A percentile compares a stretch with the other conserved stretches of the same genome.
Conservation (phyloP, 1,284 basidiomycete genomes). For the Mycosarcoma mackinlayi region DNA sequence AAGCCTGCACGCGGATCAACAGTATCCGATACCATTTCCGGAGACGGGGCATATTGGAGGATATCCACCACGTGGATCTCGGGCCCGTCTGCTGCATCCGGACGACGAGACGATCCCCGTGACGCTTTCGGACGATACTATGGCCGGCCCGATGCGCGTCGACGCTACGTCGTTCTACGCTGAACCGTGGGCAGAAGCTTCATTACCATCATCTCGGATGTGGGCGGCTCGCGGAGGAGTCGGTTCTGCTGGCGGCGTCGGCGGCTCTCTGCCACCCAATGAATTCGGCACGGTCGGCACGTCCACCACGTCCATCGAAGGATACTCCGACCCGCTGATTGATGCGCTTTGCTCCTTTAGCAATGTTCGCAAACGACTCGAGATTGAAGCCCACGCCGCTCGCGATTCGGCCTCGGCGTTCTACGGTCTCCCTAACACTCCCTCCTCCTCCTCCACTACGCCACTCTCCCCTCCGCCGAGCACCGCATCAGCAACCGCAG, state of each 20-base stretch:
- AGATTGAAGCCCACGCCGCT: constrained; percentile 42
- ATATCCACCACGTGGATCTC: constrained; percentile 31
- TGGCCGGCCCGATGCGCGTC: not conserved
- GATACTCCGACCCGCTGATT: constrained; percentile 47
- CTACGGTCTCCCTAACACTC: constrained; percentile 20
- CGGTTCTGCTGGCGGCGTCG: constrained; percentile 34
- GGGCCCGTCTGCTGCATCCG: constrained; percentile 23
- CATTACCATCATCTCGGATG: constrained; percentile 5
- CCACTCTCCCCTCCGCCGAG: not conserved
- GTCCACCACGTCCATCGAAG: constrained; percentile 10
- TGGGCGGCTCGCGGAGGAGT: constrained; percentile 31
- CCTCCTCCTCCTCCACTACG: not conserved
- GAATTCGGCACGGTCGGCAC: constrained; percentile 41
- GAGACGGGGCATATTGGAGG: constrained; percentile 44
- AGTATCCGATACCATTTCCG: constrained; percentile 45
- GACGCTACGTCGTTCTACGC: constrained; percentile 23
- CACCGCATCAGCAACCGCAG: not conserved
- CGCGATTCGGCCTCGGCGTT: constrained; percentile 2
- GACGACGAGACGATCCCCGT: constrained; percentile 27
- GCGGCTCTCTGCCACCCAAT: constrained; percentile 26
- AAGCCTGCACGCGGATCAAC: constrained; percentile 11
- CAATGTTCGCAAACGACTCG: constrained; percentile 54
- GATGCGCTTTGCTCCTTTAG: constrained; percentile 60
- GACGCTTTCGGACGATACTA: constrained; percentile 19
- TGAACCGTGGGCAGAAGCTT: constrained; percentile 29